Percentiles rank a stretch among this genome's conserved stretches.
Conservation (phyloP, 768 basidiomycete genomes). For the Clitopilus passeckerianus region DNA sequence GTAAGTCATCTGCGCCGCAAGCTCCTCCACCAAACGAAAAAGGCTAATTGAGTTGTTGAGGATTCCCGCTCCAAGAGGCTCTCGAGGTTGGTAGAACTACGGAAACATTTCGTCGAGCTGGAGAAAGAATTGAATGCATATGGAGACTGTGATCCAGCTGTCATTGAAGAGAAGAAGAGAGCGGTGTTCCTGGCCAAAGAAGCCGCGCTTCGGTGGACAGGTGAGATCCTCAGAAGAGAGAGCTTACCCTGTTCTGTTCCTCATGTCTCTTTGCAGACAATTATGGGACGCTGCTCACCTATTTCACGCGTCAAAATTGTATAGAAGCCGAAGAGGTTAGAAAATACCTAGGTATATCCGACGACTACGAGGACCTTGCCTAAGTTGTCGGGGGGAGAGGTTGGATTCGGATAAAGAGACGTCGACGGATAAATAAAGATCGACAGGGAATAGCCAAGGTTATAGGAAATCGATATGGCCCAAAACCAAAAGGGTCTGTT, state of each 20-base stretch:
- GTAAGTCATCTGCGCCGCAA: conserved; percentile 28
- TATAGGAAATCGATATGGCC: too few relatives aligned
- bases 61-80: conserved; percentile 50
- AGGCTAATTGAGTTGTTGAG: conserved; percentile 29
- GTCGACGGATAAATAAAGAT: background rate
- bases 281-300: conserved; percentile 55
- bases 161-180: conserved; percentile 71
- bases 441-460: too few relatives aligned
- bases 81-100: conserved; percentile 39
- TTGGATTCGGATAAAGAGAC: background rate
- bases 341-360: conserved; percentile 58
- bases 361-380: conserved; percentile 75
- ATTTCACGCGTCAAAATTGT: conserved; percentile 62
- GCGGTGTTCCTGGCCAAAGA: conserved; percentile 77
- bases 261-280: conserved; percentile 45
- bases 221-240: conserved; percentile 34
- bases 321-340: conserved; percentile 61
- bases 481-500: too few relatives aligned
- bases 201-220: conserved; percentile 85
- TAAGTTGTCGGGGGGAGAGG: conserved; percentile 12
- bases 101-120: conserved; percentile 43
- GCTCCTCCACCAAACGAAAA: background rate
- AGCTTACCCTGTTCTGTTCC: background rate
- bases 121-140: conserved; percentile 72
- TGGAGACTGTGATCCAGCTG: conserved; percentile 80